phyloP scores from a whole-genome alignment of 2,329 filamentous ascomycete species.

The Scedosporium apiospermum region DNA sequence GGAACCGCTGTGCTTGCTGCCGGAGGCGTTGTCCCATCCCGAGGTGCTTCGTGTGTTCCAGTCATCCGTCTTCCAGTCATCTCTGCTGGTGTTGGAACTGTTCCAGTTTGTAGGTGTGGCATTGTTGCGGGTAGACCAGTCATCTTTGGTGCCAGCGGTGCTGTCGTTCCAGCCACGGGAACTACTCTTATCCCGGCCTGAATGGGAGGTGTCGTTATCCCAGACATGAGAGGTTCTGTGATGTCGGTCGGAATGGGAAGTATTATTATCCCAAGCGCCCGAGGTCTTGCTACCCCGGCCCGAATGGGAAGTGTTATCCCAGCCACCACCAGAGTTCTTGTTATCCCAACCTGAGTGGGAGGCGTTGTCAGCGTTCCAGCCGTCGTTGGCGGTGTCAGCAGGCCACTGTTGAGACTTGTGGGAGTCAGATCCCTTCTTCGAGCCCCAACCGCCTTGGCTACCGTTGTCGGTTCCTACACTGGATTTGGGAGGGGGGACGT shows the following conservation, averaged over 20 bases:
- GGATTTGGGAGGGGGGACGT: conserved; percentile 2
- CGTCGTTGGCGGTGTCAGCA: neutral
- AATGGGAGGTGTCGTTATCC: neutral
- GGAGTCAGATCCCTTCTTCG: neutral
- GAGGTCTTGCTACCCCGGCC: neutral
- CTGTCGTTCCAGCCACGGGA: too few relatives aligned
- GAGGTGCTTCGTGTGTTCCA: neutral
- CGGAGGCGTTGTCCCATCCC: too few relatives aligned
- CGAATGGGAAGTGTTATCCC: neutral
- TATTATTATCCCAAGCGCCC: neutral
- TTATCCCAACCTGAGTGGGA: neutral
- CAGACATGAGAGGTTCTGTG: neutral
- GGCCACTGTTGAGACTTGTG: neutral
- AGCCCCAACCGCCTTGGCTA: neutral
- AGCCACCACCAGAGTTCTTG: neutral
- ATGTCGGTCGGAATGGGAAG: neutral
- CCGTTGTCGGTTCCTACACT: neutral
- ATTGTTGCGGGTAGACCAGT: neutral
- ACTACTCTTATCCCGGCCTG: neutral
- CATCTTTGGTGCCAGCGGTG: neutral
- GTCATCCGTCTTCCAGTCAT: neutral
- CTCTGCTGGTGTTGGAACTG: neutral
- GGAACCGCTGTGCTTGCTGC: neutral
- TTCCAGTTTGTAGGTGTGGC: too few relatives aligned
- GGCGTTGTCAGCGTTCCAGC: neutral